Conservation (phyloP, 2,329 filamentous ascomycete genomes). For the Colletotrichum simmondsii region DNA sequence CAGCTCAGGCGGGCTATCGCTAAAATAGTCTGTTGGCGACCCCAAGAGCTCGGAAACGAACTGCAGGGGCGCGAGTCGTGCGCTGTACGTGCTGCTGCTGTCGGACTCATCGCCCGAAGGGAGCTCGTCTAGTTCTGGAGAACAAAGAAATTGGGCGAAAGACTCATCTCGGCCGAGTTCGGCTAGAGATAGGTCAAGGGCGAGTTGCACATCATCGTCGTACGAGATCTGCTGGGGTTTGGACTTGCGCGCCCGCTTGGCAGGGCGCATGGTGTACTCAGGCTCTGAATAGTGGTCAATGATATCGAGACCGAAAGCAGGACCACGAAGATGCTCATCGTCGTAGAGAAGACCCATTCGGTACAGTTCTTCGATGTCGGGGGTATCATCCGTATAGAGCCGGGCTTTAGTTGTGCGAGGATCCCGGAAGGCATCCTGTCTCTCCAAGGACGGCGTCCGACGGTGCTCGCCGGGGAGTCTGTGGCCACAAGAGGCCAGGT, state of each 20-base stretch:
- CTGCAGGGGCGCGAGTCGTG: slow-evolving; percentile 44
- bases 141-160: slow-evolving; percentile 49
- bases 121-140: slow-evolving; percentile 34
- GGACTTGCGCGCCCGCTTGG: slow-evolving; percentile 45
- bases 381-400: slow-evolving; percentile 44
- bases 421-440: slow-evolving; percentile 59
- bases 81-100: slow-evolving; percentile 26
- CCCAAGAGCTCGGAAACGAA: slow-evolving; percentile 53
- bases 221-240: slow-evolving; percentile 36
- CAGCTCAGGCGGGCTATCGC: slow-evolving; percentile 49
- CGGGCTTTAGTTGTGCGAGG: slow-evolving; percentile 46
- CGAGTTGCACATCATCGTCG: slow-evolving; percentile 41
- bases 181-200: slow-evolving; percentile 55
- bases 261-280: slow-evolving; percentile 49
- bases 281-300: slow-evolving; percentile 50
- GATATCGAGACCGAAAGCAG: slow-evolving; percentile 51
- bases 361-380: slow-evolving; percentile 54
- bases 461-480: slow-evolving; percentile 49
- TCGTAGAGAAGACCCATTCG: slow-evolving; percentile 58
- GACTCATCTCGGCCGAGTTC: slow-evolving; percentile 52
- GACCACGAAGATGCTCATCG: slow-evolving; percentile 47
- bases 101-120: slow-evolving; percentile 36
- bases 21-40: slow-evolving; percentile 44
- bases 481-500: slow-evolving; percentile 47
- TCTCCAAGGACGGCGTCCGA: slow-evolving; percentile 50